These are phyloP conservation scores for Lasiodiplodia sp. DNA, from an alignment of 2,329 filamentous ascomycete species.

Conservation along the genomic window DNA sequence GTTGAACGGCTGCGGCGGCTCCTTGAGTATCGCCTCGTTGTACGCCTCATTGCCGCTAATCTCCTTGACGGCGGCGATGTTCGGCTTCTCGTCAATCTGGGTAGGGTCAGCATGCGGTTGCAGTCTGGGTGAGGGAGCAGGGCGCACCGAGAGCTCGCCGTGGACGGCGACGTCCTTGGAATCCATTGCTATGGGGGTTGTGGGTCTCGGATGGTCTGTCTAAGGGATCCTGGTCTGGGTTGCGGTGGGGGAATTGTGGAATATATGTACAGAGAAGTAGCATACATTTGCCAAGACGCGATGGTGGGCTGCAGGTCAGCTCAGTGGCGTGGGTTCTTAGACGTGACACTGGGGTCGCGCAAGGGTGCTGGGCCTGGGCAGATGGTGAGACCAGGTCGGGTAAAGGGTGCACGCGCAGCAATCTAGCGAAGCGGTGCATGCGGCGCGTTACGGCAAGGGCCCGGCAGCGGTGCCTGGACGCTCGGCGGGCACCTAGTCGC, in stretches of 20 bases:
- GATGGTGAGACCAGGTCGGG: constrained; percentile 6
- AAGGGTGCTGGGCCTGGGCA: not conserved
- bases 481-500: not conserved
- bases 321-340: constrained; percentile 8
- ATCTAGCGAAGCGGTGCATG: not conserved
- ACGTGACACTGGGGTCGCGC: constrained; percentile 4
- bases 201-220: not conserved
- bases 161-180: constrained; percentile 18
- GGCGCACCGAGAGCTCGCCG: constrained; percentile 7
- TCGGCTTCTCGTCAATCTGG: constrained; percentile 24
- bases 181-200: constrained; percentile 1
- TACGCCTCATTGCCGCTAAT: constrained; percentile 62
- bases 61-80: constrained; percentile 46
- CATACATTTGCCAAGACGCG: constrained; percentile 3
- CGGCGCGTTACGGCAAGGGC: not conserved
- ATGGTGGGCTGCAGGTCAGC: constrained; percentile 27
- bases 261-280: constrained; percentile 7
- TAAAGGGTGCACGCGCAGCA: constrained; percentile 3
- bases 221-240: not conserved
- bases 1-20: constrained; percentile 49
- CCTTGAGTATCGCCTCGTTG: constrained; percentile 63
- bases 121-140: not conserved
- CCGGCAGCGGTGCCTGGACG: not conserved
- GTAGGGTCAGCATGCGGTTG: not conserved
- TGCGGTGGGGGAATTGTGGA: not conserved